Base-by-base conservation (phyloP, 2,329 filamentous ascomycete species). In the Taxawa tesnikishii region DNA sequence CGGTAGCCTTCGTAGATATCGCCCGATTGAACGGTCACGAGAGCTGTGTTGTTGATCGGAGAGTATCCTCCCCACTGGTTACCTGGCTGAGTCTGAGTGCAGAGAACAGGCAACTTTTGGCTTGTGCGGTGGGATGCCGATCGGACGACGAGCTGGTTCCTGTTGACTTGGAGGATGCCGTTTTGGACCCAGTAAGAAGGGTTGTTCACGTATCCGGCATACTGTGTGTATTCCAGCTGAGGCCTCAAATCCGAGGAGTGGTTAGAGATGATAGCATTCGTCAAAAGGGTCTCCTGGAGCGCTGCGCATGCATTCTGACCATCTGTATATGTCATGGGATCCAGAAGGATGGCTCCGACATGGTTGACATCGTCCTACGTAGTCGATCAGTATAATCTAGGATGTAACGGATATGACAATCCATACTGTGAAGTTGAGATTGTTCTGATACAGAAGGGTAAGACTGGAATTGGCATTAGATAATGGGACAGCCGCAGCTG, bases 351-450 rank as follows among this genome's bases (percentile, higher is more conserved):
- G 3, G 66, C 66, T 8, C 65, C 60, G 12, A 66, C 51, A 42
- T 70, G 67, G 38, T 70, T 69, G 15, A 46, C 51, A 47, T 70
- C 63, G 38, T 72, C 67, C n/a, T n/a, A n/a, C n/a, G n/a, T n/a
- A n/a, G n/a, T n/a, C n/a, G n/a, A n/a, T n/a, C n/a, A n/a, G n/a
- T n/a, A n/a, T n/a, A n/a, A n/a, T n/a, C n/a, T n/a, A n/a, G n/a
- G n/a, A n/a, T n/a, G n/a, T n/a, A n/a, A n/a, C n/a, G n/a, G n/a
- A n/a, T n/a, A n/a, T n/a, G n/a, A n/a, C n/a, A n/a, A n/a, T n/a
- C n/a, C n/a, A n/a, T n/a, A n/a, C n/a, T 0, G 63, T 63, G 6
- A 51, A 55, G 43, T 72, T 72, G 15, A 70, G 51, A 25, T 70
- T 70, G 48, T 70, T 71, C 43, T 70, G 66, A 37, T 65, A 70